phyloP scores from a whole-genome alignment of 257 asterid genomes.

The Nicotiana paniculata region DNA sequence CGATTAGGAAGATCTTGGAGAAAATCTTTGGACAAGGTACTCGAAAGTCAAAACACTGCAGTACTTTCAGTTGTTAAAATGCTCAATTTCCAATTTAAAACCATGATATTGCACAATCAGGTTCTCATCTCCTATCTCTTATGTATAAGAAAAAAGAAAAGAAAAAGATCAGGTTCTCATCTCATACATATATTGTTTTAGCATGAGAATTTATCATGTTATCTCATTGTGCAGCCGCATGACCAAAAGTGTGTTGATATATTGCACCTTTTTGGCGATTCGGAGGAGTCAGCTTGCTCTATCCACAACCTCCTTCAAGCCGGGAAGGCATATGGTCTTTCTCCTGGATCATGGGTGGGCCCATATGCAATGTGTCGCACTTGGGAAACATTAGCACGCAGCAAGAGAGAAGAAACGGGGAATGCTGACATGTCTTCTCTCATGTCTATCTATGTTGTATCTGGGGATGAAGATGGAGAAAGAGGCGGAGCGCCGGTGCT shows the following conservation, averaged over 20 bases:
- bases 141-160: background rate
- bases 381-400: conserved; percentile 73
- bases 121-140: background rate
- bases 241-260: conserved; percentile 62
- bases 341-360: conserved; percentile 98
- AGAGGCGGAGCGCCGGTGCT: conserved; percentile 99
- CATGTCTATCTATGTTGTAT: conserved; percentile 74
- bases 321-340: conserved; percentile 81
- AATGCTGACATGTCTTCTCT: conserved; percentile 33
- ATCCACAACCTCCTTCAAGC: conserved; percentile 93
- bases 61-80: conserved; percentile 7
- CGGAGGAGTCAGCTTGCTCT: conserved; percentile 73
- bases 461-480: conserved; percentile 98
- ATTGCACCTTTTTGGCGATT: conserved; percentile 80
- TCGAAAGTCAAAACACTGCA: background rate
- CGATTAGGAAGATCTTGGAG: conserved; percentile 94
- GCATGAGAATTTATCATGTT: background rate
- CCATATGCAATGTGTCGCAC: conserved; percentile 99
- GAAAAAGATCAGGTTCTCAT: background rate
- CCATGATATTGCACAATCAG: conserved; percentile 5
- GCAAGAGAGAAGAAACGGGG: conserved; percentile 34
- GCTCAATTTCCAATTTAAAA: conserved; percentile 11
- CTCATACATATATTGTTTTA: background rate
- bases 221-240: conserved; percentile 47
- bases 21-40: conserved; percentile 65